Conservation (phyloP, 1,284 basidiomycete species). For the Ustilago vetiveriae region DNA sequence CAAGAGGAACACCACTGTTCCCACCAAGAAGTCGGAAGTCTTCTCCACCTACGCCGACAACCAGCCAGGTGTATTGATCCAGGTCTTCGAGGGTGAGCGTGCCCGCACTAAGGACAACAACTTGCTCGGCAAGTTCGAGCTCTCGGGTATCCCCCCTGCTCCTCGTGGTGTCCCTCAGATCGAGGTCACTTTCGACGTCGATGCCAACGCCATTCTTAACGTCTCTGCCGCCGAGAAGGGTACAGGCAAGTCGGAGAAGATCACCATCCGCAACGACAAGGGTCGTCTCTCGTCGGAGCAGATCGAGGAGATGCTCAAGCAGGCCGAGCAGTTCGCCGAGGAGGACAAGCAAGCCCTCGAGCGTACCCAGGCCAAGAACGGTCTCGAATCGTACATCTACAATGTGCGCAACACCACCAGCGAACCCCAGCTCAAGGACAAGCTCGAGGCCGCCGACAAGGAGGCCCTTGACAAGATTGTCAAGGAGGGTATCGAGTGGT, state of each 20-base stretch:
- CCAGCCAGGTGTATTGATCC: conserved; percentile 98
- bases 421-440: conserved; percentile 71
- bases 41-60: conserved; percentile 99
- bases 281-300: conserved; percentile 97
- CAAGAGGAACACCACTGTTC: conserved; percentile 98
- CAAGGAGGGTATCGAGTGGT: conserved; percentile 86
- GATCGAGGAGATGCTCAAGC: conserved; percentile 86
- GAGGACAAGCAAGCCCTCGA: conserved; percentile 70
- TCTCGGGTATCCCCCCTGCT: conserved; percentile 95
- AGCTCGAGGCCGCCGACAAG: conserved; percentile 90
- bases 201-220: conserved; percentile 97
- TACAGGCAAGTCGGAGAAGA: conserved; percentile 90
- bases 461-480: conserved; percentile 82
- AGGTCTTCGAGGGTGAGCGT: conserved; percentile 99
- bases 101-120: conserved; percentile 99
- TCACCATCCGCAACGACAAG: conserved; percentile 99
- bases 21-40: conserved; percentile 98
- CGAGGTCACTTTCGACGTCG: conserved; percentile 98
- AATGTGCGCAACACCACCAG: conserved; percentile 83
- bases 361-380: conserved; percentile 83
- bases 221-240: conserved; percentile 97
- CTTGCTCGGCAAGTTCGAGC: conserved; percentile 97
- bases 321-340: conserved; percentile 79
- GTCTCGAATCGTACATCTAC: conserved; percentile 91
- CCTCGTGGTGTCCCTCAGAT: conserved; percentile 98